A percentile compares a stretch with the other conserved stretches of the same genome.
These are phyloP conservation scores for Hyphopichia buzzinii DNA, from an alignment of 1,139 yeast genomes.

Conservation along the genomic window DNA sequence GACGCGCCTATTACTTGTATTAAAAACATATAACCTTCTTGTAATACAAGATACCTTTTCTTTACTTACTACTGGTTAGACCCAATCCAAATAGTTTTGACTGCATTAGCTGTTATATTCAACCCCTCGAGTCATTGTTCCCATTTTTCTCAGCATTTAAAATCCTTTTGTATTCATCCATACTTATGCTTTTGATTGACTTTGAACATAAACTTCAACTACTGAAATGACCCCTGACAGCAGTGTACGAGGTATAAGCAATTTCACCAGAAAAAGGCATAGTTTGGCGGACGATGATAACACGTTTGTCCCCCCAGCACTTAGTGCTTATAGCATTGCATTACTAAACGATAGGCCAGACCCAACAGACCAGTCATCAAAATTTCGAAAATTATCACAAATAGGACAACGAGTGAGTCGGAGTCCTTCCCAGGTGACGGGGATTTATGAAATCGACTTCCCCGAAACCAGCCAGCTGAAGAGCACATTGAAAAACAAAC, in stretches of 20 bases:
- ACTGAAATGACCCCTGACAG: not conserved
- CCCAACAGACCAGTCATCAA: conserved; percentile 6
- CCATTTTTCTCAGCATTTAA: not conserved
- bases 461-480: conserved; percentile 18
- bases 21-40: no score
- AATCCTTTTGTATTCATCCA: not conserved
- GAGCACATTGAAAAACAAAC: conserved; percentile 24
- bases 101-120: no score
- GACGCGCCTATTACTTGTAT: conserved; percentile 5
- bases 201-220: conserved; percentile 4
- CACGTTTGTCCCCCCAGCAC: conserved; percentile 60
- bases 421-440: conserved; percentile 19
- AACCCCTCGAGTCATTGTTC: not conserved
- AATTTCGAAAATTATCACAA: conserved; percentile 3
- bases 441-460: conserved; percentile 34
- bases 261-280: conserved; percentile 8
- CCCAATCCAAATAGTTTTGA: no score
- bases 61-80: no score
- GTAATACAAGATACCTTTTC: no score
- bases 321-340: conserved; percentile 55
- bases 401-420: not conserved
- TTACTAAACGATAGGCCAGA: conserved; percentile 26
- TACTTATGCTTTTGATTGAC: not conserved
- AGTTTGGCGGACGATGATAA: conserved; percentile 47
- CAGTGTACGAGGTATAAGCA: not conserved